Conservation (phyloP, 257 asterid species). For the Ophiorrhiza pumila region DNA sequence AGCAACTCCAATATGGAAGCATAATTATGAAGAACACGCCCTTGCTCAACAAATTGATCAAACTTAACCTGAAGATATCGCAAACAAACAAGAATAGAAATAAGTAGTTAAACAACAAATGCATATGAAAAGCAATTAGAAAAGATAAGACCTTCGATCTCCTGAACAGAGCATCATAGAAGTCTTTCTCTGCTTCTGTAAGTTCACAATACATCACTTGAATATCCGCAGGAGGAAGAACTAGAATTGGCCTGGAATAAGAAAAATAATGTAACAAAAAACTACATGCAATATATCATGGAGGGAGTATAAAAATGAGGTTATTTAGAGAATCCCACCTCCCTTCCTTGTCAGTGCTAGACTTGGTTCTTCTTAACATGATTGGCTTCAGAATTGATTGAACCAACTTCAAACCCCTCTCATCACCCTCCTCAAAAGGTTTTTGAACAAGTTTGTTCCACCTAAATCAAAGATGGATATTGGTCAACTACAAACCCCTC, state of each 20-base stretch:
- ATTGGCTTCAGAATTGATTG: constrained; percentile 80
- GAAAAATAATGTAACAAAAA: neutral
- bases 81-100: constrained; percentile 18
- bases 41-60: constrained; percentile 96
- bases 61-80: constrained; percentile 68
- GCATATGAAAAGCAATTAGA: constrained; percentile 2
- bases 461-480: constrained; percentile 40
- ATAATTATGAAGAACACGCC: constrained; percentile 93
- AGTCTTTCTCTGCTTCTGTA: constrained; percentile 83
- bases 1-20: constrained; percentile 97
- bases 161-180: constrained; percentile 87
- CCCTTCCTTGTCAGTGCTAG: constrained; percentile 84
- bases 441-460: constrained; percentile 95
- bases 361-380: constrained; percentile 94
- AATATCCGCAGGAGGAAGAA: constrained; percentile 88
- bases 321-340: constrained; percentile 46
- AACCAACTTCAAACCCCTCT: constrained; percentile 77
- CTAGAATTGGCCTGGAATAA: constrained; percentile 72
- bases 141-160: constrained; percentile 72
- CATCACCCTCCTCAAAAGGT: constrained; percentile 97
- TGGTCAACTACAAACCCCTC: constrained; percentile 11
- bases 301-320: neutral
- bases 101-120: neutral
- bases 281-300: neutral
- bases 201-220: constrained; percentile 83